Conservation (phyloP, 352 stramenopile genomes). For the Thalassiosira pacifica region DNA sequence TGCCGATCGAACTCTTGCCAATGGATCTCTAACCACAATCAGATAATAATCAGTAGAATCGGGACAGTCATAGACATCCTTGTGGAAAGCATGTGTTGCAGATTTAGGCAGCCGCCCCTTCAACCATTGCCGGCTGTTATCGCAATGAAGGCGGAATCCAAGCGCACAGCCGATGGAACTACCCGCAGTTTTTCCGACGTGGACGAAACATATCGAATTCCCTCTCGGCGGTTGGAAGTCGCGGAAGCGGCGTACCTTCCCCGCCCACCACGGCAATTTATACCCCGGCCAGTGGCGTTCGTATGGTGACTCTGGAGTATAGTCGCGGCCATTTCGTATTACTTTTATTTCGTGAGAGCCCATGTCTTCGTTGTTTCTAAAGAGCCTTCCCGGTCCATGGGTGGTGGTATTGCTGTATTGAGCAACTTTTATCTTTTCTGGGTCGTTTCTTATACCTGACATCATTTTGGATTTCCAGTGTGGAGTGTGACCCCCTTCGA, state of each 20-base stretch:
- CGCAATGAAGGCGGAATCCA: conserved; percentile 35
- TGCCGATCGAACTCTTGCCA: conserved; percentile 39
- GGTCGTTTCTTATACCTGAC: neutral
- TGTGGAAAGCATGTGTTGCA: conserved; percentile 44
- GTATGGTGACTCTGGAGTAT: conserved; percentile 1
- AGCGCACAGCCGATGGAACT: conserved; percentile 26
- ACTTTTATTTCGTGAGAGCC: neutral
- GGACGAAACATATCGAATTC: conserved; percentile 33
- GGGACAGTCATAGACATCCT: conserved; percentile 44
- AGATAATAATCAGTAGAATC: conserved; percentile 30
- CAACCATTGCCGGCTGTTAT: conserved; percentile 11
- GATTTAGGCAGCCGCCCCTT: conserved; percentile 23
- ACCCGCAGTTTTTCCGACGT: conserved; percentile 42
- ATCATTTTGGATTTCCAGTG: neutral
- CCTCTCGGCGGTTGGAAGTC: conserved; percentile 11
- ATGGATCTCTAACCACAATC: conserved; percentile 42
- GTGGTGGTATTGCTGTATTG: neutral
- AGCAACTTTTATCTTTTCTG: neutral
- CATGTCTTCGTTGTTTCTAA: conserved; percentile 1
- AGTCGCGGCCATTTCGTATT: neutral
- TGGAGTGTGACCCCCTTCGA: neutral
- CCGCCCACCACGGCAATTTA: conserved; percentile 12
- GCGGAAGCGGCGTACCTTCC: conserved; percentile 11
- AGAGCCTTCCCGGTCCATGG: neutral
- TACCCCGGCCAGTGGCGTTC: conserved; percentile 5